Conservation (phyloP, 2,329 filamentous ascomycete genomes). For the Coniochaeta ligniaria region DNA sequence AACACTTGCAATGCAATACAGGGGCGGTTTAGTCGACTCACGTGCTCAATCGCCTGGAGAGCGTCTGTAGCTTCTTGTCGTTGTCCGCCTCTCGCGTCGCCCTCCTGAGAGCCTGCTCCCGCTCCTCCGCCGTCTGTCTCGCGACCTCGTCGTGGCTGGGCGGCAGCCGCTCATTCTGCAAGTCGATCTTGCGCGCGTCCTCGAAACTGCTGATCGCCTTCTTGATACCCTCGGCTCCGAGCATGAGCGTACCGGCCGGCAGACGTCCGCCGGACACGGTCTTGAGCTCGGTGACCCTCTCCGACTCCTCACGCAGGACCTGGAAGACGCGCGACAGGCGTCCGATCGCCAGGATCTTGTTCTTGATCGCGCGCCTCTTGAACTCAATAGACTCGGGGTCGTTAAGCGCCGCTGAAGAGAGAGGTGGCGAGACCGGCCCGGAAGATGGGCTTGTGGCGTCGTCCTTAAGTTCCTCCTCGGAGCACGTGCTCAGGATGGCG, state of each 20-base stretch:
- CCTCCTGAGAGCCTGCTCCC: constrained; percentile 75
- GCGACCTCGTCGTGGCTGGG: constrained; percentile 89
- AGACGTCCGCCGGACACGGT: constrained; percentile 88
- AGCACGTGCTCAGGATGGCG: constrained; percentile 95
- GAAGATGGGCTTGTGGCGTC: constrained; percentile 57
- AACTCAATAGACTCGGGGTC: constrained; percentile 87
- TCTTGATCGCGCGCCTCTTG: constrained; percentile 96
- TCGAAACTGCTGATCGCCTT: constrained; percentile 96
- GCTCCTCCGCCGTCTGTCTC: constrained; percentile 73
- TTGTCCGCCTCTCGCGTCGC: constrained; percentile 87
- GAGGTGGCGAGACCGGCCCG: constrained; percentile 68
- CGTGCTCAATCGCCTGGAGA: constrained; percentile 94
- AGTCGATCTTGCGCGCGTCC: constrained; percentile 90
- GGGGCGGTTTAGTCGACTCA: constrained; percentile 46
- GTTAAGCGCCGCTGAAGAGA: constrained; percentile 22
- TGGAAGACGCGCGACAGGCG: constrained; percentile 97
- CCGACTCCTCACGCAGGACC: constrained; percentile 92
- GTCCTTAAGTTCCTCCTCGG: constrained; percentile 95
- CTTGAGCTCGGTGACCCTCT: constrained; percentile 95
- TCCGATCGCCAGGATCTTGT: constrained; percentile 98
- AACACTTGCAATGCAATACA: background rate
- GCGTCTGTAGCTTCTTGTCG: constrained; percentile 75
- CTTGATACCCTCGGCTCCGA: constrained; percentile 97
- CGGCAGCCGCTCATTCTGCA: constrained; percentile 92
- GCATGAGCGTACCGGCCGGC: constrained; percentile 92